These are phyloP conservation scores for Penicillium herquei DNA, from an alignment of 495 filamentous ascomycete species.

Conservation along the genomic window DNA sequence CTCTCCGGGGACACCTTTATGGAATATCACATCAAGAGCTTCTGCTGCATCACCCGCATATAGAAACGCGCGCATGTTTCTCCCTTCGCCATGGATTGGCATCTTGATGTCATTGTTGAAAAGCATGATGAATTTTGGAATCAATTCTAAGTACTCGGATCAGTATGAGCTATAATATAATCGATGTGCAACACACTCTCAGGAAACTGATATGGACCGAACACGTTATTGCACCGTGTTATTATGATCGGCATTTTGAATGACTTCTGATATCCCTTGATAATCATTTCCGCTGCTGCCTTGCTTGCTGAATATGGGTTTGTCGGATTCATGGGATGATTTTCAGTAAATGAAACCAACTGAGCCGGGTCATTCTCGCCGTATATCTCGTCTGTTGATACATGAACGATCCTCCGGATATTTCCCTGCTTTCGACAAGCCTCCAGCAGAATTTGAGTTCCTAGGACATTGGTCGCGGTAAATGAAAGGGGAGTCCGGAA, in stretches of 20 bases:
- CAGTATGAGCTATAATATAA: background rate
- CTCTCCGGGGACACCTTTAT: slow-evolving; percentile 63
- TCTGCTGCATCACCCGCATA: slow-evolving; percentile 73
- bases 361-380: slow-evolving; percentile 56
- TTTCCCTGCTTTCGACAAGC: slow-evolving; percentile 56
- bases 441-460: slow-evolving; percentile 71
- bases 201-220: slow-evolving; percentile 75
- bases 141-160: slow-evolving; percentile 9
- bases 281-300: slow-evolving; percentile 77
- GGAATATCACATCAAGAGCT: slow-evolving; percentile 73
- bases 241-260: slow-evolving; percentile 71
- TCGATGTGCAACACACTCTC: slow-evolving; percentile 57
- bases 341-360: background rate
- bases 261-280: slow-evolving; percentile 70
- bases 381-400: slow-evolving; percentile 77
- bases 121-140: slow-evolving; percentile 54
- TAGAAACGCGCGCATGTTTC: slow-evolving; percentile 64
- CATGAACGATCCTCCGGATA: slow-evolving; percentile 66
- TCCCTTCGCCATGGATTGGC: slow-evolving; percentile 67
- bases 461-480: slow-evolving; percentile 68
- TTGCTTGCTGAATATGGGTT: slow-evolving; percentile 80
- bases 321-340: slow-evolving; percentile 58
- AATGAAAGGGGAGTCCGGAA: slow-evolving; percentile 72
- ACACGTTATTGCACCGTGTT: slow-evolving; percentile 75
- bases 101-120: slow-evolving; percentile 22